Base-by-base conservation (phyloP, 305 asterid species). In the Rubia peregrina region DNA sequence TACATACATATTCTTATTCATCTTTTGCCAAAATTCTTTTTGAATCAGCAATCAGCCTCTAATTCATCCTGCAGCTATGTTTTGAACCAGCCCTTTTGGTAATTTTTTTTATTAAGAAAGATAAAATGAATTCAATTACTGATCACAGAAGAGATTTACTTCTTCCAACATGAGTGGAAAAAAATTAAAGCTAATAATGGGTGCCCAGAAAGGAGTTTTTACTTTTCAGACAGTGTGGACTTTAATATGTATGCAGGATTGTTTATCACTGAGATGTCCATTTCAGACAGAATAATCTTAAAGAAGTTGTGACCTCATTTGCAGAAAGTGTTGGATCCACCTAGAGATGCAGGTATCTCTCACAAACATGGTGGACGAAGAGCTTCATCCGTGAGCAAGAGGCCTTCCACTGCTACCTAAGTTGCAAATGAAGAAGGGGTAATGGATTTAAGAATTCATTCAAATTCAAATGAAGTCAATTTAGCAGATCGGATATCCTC, bases 301-400 rank as follows among this genome's bases (percentile, higher is more conserved):
- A 8, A 48, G 24, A 63, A n/a, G 24, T 13, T 33, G 33, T 33
- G 63, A 53, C 17, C 51, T 33, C 17, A 17, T 17, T 69, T 33
- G 60, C 30, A 53, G 48, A 69, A 65, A 63, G 49, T 56, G 44
- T 56, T 70, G 79, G 72, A 75, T 8, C 26, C 60, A 21, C 67
- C 51, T 42, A 70, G 70, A 17, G 75, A 70, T 55, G 53, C 79
- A n/a, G 55, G 72, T 12, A 22, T 44, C 36, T 33, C 72, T 30
- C 14, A 40, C 40, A 70, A 30, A 48, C 53, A 33, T 44, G 68
- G 61, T 9, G 66, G 75, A 44, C 65, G 75, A 56, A 75, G 79
- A 56, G 68, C 75, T 13, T 24, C 70, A 55, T 65, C 79, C 7
- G 75, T 75, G 75, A 70, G 68, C 68, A 75, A 65, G 63, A 65